Base-by-base conservation (phyloP, 192 early-diverging fungal genomes). In the Geosiphon pyriformis region DNA sequence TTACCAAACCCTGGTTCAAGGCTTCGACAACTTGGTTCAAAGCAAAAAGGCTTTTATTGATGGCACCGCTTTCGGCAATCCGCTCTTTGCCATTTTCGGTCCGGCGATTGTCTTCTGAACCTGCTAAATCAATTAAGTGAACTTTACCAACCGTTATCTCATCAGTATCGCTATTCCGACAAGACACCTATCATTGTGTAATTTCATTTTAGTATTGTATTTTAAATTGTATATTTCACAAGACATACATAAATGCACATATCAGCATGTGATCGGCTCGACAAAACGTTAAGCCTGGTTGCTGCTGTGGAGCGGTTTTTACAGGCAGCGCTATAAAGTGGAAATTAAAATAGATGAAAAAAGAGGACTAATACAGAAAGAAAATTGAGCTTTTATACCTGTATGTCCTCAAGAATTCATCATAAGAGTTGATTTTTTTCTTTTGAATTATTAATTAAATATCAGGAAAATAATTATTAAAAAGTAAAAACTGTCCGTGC, bases 11-110 rank as follows among this genome's bases (percentile, higher is more conserved):
- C 0, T 74, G 71, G 53, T 84, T 85, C 30, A 88, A 70, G 0
- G 87, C 84, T 59, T 87, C 85, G 3, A 88, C 81, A 0, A 87
- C 85, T 66, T 87, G 82, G n/a, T 80, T 82, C 1, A 88, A 67
- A 11, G 82, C 83, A 70, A 88, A 88, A 22, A 89, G 64, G 18
- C 78, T 80, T 47, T 78, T 82, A 75, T 89, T 87, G 65, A 87
- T 89, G 15, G 84, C 82, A 22, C 79, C 81, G 54, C 83, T 85
- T 63, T 88, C 86, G 3, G 78, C 83, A 72, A 88, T 81, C 4
- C 85, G 68, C 49, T 80, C 79, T 20, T 71, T 72, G 7, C 73
- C 78, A 63, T 86, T 88, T 25, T 80, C 87, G 22, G 86, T 88
- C 20, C 78, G 69, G 23, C 82, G 68, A 51, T 89, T 87, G 50